phyloP scores from a whole-genome alignment of 1,139 yeast species.

The Geotrichum australiense region DNA sequence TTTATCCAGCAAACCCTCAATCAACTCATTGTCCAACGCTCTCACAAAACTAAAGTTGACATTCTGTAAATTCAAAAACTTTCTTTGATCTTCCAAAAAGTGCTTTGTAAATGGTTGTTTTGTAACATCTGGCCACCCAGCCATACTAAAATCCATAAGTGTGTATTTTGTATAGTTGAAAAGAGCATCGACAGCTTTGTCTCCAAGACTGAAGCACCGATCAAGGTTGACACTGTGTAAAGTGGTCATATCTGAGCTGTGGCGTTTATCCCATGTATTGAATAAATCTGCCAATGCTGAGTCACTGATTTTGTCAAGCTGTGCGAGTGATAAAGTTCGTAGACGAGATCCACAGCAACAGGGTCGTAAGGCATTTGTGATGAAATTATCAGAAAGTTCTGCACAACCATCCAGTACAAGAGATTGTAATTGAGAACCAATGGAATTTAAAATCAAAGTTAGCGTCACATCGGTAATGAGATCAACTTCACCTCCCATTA shows the following conservation, averaged over 20 bases:
- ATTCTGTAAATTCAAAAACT: conserved; percentile 49
- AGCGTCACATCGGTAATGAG: conserved; percentile 69
- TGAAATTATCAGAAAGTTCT: conserved; percentile 56
- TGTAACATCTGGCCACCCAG: conserved; percentile 59
- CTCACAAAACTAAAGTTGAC: conserved; percentile 74
- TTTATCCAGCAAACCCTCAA: conserved; percentile 46
- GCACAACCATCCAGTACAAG: conserved; percentile 68
- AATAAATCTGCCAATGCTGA: conserved; percentile 58
- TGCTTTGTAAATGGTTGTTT: conserved; percentile 44
- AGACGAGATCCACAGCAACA: conserved; percentile 43
- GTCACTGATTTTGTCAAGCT: conserved; percentile 57
- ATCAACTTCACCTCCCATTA: conserved; percentile 32
- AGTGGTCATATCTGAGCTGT: conserved; percentile 51
- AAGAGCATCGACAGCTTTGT: conserved; percentile 52
- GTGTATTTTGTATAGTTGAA: conserved; percentile 60
- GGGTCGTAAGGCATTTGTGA: conserved; percentile 52
- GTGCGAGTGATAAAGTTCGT: conserved; percentile 46
- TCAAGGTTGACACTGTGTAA: conserved; percentile 44
- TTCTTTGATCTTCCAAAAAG: conserved; percentile 33
- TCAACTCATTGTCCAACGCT: conserved; percentile 56
- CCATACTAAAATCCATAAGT: conserved; percentile 59
- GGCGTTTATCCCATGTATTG: conserved; percentile 39
- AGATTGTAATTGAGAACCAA: conserved; percentile 54
- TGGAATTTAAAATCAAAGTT: conserved; percentile 52
- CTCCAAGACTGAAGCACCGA: conserved; percentile 61